Base-by-base conservation (phyloP, 2,329 filamentous ascomycete species). In the Alternaria ventricosa region DNA sequence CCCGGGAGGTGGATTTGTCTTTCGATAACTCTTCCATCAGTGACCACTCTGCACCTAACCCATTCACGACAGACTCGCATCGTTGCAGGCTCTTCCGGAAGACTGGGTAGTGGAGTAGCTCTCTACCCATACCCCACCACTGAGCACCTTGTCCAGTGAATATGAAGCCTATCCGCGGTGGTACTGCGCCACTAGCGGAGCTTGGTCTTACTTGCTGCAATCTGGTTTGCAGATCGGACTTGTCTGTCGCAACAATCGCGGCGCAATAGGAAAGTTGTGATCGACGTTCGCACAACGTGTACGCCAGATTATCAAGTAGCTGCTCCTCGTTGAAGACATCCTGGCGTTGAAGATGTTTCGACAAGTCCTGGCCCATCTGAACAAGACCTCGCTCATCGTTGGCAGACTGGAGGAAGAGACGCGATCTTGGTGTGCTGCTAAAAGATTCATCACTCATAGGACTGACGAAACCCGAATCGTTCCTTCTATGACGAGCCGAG, bases 111-210 rank as follows among this genome's bases (percentile, higher is more conserved):
- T 27, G 45, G 2, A 82, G 41, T 1, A 84, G 71, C 33, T 82
- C 76, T 6, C 65, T 61, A 2, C 82, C 82, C 82, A 84, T 84
- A 0, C 71, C 73, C 1, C 60, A 59, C 78, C 79, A 84, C 44
- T 82, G 81, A 2, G 80, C 81, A 22, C 82, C 82, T 60, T 84
- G 82, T 4, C 82, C 82, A 0, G 81, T 82, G 61, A 84, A 83
- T 0, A 84, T 70, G 36, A 67, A 75, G 50, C 53, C 57, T 20
- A 70, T 28, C 1, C 54, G 22, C 12, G 59, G 61, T 9, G 57
- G 22, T 15, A 28, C 22, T 3, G 46, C 47, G 15, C 22, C 12
- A 13, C 10, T 55, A 12, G 20, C 25, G 9, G 56, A 54, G 12
- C 22, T 6, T 28, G 55, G 33, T n/a, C 28, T 22, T 7, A 45